Percentiles rank a stretch among this genome's conserved stretches.
Conservation (phyloP, 2,329 filamentous ascomycete genomes). For the Fusarium sterilihyphosum region DNA sequence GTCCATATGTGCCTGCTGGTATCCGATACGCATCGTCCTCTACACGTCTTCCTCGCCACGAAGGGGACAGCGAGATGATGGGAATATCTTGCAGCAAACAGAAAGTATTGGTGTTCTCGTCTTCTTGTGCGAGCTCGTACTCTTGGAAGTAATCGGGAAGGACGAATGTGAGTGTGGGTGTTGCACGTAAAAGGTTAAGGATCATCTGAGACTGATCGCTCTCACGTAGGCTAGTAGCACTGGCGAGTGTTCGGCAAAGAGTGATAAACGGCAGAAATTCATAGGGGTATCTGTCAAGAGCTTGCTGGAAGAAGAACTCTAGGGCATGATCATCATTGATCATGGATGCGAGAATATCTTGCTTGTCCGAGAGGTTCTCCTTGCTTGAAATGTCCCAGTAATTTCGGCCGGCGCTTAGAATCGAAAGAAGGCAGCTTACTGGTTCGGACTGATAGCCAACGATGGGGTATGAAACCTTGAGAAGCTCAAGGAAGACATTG, state of each 20-base stretch:
- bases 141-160: conserved; percentile 77
- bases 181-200: conserved; percentile 71
- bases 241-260: conserved; percentile 72
- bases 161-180: conserved; percentile 79
- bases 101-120: conserved; percentile 85
- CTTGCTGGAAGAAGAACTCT: conserved; percentile 70
- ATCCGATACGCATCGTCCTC: conserved; percentile 68
- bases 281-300: conserved; percentile 83
- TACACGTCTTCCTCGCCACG: conserved; percentile 55
- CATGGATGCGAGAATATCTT: conserved; percentile 49
- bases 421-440: conserved; percentile 70
- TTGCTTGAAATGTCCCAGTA: conserved; percentile 63
- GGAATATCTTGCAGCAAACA: conserved; percentile 71
- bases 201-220: conserved; percentile 61
- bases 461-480: conserved; percentile 72
- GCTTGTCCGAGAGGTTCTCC: conserved; percentile 45
- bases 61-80: conserved; percentile 65
- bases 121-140: conserved; percentile 83
- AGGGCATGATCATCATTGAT: conserved; percentile 58
- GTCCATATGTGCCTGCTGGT: conserved; percentile 71
- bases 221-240: conserved; percentile 45
- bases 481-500: conserved; percentile 72
- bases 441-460: conserved; percentile 80
- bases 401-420: conserved; percentile 65
- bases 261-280: conserved; percentile 83